These are phyloP conservation scores for Penicillium concentricum DNA, from an alignment of 2,329 filamentous ascomycete species.

Conservation along the genomic window DNA sequence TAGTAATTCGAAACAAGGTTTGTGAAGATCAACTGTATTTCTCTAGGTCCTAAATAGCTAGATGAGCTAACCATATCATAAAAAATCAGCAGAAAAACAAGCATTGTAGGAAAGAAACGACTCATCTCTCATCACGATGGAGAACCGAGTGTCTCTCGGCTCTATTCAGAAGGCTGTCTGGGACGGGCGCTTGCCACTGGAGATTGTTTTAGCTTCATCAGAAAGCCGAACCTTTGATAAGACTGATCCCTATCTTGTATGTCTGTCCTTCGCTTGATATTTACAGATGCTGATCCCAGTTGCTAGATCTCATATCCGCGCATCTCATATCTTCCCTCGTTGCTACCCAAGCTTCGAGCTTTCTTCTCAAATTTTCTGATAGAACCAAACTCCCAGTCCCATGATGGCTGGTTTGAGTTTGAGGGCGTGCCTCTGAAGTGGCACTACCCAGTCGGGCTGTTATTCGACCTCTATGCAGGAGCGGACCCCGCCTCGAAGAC, in stretches of 20 bases:
- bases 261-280: conserved; percentile 7
- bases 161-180: conserved; percentile 52
- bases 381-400: conserved; percentile 51
- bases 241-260: conserved; percentile 60
- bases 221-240: conserved; percentile 62
- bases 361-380: conserved; percentile 63
- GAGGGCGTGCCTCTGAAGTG: conserved; percentile 69
- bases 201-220: conserved; percentile 57
- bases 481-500: conserved; percentile 45
- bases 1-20: neutral
- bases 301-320: conserved; percentile 60
- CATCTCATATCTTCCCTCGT: conserved; percentile 66
- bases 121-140: conserved; percentile 21
- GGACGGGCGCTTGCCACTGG: conserved; percentile 59
- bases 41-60: neutral
- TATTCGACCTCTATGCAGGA: conserved; percentile 68
- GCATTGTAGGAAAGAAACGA: neutral
- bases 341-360: conserved; percentile 60
- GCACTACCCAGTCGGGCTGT: conserved; percentile 68
- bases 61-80: neutral
- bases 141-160: conserved; percentile 26
- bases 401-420: conserved; percentile 64
- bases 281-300: neutral
- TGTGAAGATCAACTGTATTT: neutral
- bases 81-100: neutral